phyloP scores from a whole-genome alignment of 306 rosid genomes.

The Hippophae rhamnoides region DNA sequence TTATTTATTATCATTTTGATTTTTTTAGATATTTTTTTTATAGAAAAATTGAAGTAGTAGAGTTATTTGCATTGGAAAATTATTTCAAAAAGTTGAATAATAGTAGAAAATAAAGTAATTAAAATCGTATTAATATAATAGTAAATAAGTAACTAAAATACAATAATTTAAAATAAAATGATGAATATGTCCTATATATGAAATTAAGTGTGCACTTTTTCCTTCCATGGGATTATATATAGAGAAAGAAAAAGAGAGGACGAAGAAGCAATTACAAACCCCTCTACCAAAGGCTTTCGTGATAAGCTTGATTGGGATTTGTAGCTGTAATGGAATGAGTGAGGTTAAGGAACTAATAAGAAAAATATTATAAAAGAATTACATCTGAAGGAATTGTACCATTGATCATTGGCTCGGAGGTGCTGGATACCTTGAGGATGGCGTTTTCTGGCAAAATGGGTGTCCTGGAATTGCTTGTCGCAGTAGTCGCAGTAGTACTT shows the following conservation, averaged over 20 bases:
- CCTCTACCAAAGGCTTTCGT: constrained; percentile 22
- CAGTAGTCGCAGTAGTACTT: constrained; percentile 70
- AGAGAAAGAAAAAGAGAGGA: constrained; percentile 2
- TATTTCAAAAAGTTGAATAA: too few species aligned
- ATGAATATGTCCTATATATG: too few species aligned
- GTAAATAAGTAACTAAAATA: too few species aligned
- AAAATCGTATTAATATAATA: too few species aligned
- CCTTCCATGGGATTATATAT: neutral
- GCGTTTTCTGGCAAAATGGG: constrained; percentile 56
- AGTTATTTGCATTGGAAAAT: too few species aligned
- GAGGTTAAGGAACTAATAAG: neutral
- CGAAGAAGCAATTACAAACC: constrained; percentile 37
- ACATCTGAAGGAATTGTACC: constrained; percentile 83
- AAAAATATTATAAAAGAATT: neutral
- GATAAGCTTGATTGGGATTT: constrained; percentile 25
- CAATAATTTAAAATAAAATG: too few species aligned
- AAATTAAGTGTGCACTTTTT: constrained; percentile 5
- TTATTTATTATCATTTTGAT: too few species aligned
- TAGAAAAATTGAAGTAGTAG: too few species aligned
- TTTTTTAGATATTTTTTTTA: too few species aligned
- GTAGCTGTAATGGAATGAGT: neutral
- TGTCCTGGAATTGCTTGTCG: constrained; percentile 70
- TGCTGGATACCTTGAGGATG: constrained; percentile 61
- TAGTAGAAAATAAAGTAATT: too few species aligned
- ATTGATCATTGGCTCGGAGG: constrained; percentile 63